These are phyloP conservation scores for Yamadazyma jaroonii DNA, from an alignment of 1,139 yeast genomes.

Conservation along the genomic window DNA sequence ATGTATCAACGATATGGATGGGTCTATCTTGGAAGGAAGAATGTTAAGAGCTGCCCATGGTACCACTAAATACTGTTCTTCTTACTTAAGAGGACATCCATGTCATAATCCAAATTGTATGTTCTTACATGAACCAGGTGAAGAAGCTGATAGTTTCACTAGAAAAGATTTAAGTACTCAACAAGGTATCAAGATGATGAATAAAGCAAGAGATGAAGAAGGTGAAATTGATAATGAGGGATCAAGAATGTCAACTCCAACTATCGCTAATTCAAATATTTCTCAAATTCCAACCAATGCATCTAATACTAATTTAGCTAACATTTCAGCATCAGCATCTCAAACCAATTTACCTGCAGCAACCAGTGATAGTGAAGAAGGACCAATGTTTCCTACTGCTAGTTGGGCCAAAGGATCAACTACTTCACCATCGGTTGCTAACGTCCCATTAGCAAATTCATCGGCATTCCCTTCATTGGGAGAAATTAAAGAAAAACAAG, in stretches of 20 bases:
- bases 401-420: constrained; percentile 50
- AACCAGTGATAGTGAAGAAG: constrained; percentile 13
- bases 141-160: constrained; percentile 95
- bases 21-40: constrained; percentile 89
- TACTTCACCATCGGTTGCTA: constrained; percentile 31
- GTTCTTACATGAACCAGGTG: constrained; percentile 99
- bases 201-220: constrained; percentile 8
- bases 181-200: constrained; percentile 58
- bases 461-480: constrained; percentile 74
- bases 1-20: constrained; percentile 93
- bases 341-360: constrained; percentile 18
- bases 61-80: constrained; percentile 95
- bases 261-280: background rate
- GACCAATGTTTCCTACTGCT: constrained; percentile 54
- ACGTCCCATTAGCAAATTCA: constrained; percentile 45
- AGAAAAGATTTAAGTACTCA: constrained; percentile 88
- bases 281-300: background rate
- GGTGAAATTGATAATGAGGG: constrained; percentile 12
- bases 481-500: constrained; percentile 50
- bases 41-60: constrained; percentile 93
- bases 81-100: constrained; percentile 89
- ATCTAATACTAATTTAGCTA: constrained; percentile 8
- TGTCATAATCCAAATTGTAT: constrained; percentile 99
- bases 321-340: background rate
- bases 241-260: constrained; percentile 2